Evolutionary conservation across 1,284 basidiomycete species (phyloP).

Genomic region (Boletus sp.): DNA sequence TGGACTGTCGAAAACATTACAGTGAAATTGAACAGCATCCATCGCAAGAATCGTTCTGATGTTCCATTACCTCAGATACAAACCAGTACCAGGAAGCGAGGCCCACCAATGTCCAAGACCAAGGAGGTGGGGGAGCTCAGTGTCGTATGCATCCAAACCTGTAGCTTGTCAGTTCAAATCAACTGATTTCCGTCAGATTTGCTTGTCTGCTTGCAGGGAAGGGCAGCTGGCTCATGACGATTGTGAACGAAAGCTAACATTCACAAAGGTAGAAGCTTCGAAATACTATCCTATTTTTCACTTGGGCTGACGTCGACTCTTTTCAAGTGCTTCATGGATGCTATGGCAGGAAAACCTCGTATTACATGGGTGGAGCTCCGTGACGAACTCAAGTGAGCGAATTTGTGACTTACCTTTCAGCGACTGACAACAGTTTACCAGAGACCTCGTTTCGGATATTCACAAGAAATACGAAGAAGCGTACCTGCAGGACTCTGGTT

Average conservation of each 20-base stretch:
- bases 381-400: constrained; percentile 24
- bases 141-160: constrained; percentile 21
- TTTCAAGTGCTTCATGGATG: constrained; percentile 33
- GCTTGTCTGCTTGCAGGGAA: constrained; percentile 36
- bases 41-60: not conserved
- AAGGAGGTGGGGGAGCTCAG: constrained; percentile 18
- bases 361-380: constrained; percentile 32
- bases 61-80: constrained; percentile 2
- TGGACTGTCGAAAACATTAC: not conserved
- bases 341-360: constrained; percentile 12
- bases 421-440: constrained; percentile 4
- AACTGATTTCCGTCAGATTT: constrained; percentile 27
- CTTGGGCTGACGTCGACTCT: not conserved
- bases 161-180: not conserved
- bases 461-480: constrained; percentile 18
- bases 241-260: constrained; percentile 21
- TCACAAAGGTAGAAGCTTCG: constrained; percentile 31
- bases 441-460: constrained; percentile 25
- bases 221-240: constrained; percentile 31
- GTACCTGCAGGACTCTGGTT: not conserved
- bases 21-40: not conserved
- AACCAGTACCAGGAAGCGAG: constrained; percentile 6
- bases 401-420: not conserved
- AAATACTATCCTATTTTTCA: not conserved
- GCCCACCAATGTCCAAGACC: constrained; percentile 13